These are phyloP conservation scores for Salix caprea DNA, from an alignment of 345 rosid species.

Conservation along the genomic window DNA sequence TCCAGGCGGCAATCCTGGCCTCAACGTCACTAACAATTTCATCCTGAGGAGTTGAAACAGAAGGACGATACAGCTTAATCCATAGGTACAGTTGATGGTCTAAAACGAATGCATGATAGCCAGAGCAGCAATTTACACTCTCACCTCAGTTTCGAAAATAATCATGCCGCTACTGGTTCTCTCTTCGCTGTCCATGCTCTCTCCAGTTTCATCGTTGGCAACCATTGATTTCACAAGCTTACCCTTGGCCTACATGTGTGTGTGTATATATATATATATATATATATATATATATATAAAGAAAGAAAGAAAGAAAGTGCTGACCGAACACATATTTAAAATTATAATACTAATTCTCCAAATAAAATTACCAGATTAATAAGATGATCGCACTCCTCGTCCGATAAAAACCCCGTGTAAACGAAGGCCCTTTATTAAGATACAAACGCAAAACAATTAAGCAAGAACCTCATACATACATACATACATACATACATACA, in stretches of 20 bases:
- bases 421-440: constrained; percentile 60
- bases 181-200: constrained; percentile 64
- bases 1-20: constrained; percentile 72
- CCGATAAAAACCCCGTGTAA: constrained; percentile 63
- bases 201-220: constrained; percentile 79
- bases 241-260: constrained; percentile 53
- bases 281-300: too few relatives aligned
- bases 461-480: not conserved
- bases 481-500: too few relatives aligned
- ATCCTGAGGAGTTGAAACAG: constrained; percentile 49
- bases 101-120: not conserved
- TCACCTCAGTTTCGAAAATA: constrained; percentile 65
- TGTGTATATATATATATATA: too few relatives aligned
- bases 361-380: constrained; percentile 47
- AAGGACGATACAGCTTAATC: not conserved
- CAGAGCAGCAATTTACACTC: not conserved
- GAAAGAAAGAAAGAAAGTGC: too few relatives aligned
- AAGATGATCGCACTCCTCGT: constrained; percentile 83
- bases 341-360: too few relatives aligned
- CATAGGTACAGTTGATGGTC: too few relatives aligned
- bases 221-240: constrained; percentile 88
- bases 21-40: constrained; percentile 59
- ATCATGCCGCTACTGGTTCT: constrained; percentile 98
- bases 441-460: constrained; percentile 6
- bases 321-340: not conserved